Conservation (phyloP, 2,329 filamentous ascomycete species). For the Achaetomium macrosporum region DNA sequence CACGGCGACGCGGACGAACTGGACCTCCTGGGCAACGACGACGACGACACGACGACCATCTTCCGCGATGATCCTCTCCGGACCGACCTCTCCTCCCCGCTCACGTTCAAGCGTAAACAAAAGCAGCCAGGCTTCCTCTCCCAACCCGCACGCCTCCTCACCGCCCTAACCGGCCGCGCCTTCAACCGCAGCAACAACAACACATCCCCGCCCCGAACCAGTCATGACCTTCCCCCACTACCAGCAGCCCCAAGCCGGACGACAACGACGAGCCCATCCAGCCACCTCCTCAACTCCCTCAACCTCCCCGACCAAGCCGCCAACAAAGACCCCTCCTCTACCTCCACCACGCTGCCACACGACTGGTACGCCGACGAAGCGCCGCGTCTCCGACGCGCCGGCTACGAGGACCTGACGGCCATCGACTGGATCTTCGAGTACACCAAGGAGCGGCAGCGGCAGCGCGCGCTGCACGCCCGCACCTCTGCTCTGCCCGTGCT, state of each 20-base stretch:
- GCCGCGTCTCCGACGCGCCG: conserved; percentile 76
- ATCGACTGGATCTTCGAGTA: conserved; percentile 99
- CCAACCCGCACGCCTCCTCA: conserved; percentile 43
- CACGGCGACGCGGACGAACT: conserved; percentile 38
- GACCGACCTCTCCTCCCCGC: conserved; percentile 42
- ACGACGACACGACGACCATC: conserved; percentile 32
- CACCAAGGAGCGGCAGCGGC: conserved; percentile 84
- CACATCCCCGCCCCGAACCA: conserved; percentile 8
- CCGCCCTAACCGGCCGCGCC: conserved; percentile 39
- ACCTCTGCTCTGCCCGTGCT: conserved; percentile 56
- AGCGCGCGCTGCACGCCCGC: conserved; percentile 67
- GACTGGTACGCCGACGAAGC: conserved; percentile 82
- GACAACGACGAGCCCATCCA: neutral
- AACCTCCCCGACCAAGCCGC: neutral
- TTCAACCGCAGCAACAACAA: conserved; percentile 12
- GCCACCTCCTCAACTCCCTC: conserved; percentile 10
- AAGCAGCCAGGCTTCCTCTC: conserved; percentile 45
- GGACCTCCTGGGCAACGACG: conserved; percentile 35
- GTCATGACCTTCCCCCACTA: neutral
- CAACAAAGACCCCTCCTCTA: conserved; percentile 36
- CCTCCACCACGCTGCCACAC: conserved; percentile 25
- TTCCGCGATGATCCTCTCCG: conserved; percentile 53
- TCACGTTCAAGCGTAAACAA: conserved; percentile 69
- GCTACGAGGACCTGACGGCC: conserved; percentile 91
- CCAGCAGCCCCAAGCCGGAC: neutral